Conservation (phyloP, 1,139 yeast genomes). For the Lodderomyces jiufengensis region DNA sequence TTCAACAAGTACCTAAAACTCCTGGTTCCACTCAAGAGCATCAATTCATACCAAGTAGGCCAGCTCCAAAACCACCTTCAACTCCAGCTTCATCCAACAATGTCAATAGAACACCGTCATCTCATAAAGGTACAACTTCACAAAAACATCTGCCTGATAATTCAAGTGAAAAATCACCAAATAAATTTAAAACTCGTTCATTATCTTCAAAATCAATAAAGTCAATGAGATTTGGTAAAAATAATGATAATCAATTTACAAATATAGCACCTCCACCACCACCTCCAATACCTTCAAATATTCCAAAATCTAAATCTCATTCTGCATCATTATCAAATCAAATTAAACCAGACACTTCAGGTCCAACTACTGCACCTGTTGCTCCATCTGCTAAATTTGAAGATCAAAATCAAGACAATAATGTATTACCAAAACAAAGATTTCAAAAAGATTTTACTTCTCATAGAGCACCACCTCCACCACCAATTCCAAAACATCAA, state of each 20-base stretch:
- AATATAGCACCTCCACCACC: constrained; percentile 20
- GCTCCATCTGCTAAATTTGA: constrained; percentile 30
- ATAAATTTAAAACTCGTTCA: constrained; percentile 24
- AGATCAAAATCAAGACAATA: constrained; percentile 1
- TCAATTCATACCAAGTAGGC: constrained; percentile 62
- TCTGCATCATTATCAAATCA: constrained; percentile 32
- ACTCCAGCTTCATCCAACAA: constrained; percentile 10
- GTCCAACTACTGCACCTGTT: constrained; percentile 42
- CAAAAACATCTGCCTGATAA: constrained; percentile 2
- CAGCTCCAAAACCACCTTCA: constrained; percentile 59
- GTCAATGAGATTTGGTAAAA: constrained; percentile 26
- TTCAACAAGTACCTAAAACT: constrained; percentile 16
- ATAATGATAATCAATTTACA: constrained; percentile 13
- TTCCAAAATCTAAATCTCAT: constrained; percentile 47
- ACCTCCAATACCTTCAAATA: constrained; percentile 20
- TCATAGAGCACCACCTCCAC: constrained; percentile 37
- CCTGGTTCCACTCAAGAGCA: constrained; percentile 28
- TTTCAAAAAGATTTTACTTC: constrained; percentile 23
- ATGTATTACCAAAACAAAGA: constrained; percentile 20
- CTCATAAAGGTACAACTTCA: constrained; percentile 4
- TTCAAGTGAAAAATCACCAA: constrained; percentile 10
- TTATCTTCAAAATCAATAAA: constrained; percentile 41
- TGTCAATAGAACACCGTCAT: background rate
- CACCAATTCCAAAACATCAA: constrained; percentile 19
- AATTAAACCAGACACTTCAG: constrained; percentile 15